phyloP scores from a whole-genome alignment of 2,329 filamentous ascomycete genomes.

The Chaetothyriales sp. region DNA sequence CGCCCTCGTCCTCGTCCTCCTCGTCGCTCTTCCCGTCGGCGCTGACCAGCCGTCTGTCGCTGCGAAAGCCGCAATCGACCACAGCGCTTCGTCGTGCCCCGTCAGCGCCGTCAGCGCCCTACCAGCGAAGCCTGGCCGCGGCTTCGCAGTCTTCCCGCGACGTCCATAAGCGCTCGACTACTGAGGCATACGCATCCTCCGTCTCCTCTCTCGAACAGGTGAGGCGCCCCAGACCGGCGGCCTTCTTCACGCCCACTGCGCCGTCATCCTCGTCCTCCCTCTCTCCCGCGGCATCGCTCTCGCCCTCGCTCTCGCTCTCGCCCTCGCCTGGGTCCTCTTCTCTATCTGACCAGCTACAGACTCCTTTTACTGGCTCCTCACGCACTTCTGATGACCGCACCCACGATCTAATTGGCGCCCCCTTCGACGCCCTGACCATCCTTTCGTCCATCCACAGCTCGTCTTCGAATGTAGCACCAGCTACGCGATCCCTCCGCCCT shows the following conservation, averaged over 20 bases:
- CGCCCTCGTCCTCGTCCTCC: constrained; percentile 3
- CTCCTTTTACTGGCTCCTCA: constrained; percentile 21
- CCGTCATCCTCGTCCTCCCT: too few relatives aligned
- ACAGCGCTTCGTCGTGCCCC: constrained; percentile 32
- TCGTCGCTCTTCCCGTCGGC: constrained; percentile 12
- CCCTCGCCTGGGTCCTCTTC: constrained; percentile 17
- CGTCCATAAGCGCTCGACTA: constrained; percentile 29
- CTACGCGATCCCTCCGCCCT: constrained; percentile 19
- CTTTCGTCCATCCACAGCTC: constrained; percentile 18
- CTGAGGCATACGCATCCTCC: constrained; percentile 32
- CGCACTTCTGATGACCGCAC: constrained; percentile 20
- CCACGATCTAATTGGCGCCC: constrained; percentile 31
- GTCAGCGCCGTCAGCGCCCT: constrained; percentile 32
- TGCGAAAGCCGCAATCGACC: constrained; percentile 30
- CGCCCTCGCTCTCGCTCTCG: too few relatives aligned
- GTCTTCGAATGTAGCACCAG: constrained; percentile 5
- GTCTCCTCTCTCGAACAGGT: constrained; percentile 33
- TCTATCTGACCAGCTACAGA: constrained; percentile 24
- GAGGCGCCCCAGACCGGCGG: constrained; percentile 19
- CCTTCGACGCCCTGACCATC: constrained; percentile 31
- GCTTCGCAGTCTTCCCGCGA: constrained; percentile 15
- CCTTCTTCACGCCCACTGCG: too few relatives aligned
- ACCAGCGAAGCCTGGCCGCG: constrained; percentile 23
- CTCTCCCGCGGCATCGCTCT: too few relatives aligned
- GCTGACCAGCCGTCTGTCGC: constrained; percentile 23